Evolutionary conservation across 805 yeast genomes (phyloP).

Genomic region (Wickerhamiella shivajii): DNA sequence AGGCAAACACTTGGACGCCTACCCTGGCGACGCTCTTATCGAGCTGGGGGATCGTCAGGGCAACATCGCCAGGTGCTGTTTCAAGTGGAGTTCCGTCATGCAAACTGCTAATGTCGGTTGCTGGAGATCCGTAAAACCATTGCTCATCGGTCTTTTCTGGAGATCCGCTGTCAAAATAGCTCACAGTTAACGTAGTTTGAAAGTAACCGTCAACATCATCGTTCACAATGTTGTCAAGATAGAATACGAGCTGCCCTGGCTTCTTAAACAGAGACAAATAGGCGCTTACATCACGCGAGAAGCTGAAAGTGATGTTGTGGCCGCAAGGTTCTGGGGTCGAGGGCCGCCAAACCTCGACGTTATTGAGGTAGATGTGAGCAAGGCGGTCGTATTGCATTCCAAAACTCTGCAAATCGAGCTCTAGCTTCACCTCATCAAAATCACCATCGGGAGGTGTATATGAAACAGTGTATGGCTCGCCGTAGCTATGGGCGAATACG

Average conservation of each 20-base stretch:
- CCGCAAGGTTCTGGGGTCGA: slow-evolving; percentile 61
- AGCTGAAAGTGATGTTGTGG: slow-evolving; percentile 33
- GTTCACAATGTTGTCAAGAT: slow-evolving; percentile 47
- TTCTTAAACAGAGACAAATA: slow-evolving; percentile 36
- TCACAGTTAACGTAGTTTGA: slow-evolving; percentile 35
- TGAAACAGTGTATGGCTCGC: no score
- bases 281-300: slow-evolving; percentile 51
- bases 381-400: slow-evolving; percentile 29
- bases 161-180: slow-evolving; percentile 31
- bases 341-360: slow-evolving; percentile 56
- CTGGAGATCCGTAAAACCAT: slow-evolving; percentile 13
- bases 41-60: slow-evolving; percentile 21
- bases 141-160: not conserved
- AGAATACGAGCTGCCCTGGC: slow-evolving; percentile 32
- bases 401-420: slow-evolving; percentile 20
- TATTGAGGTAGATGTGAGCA: slow-evolving; percentile 33
- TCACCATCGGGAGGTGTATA: no score
- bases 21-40: slow-evolving; percentile 45
- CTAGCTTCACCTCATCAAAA: slow-evolving; percentile 26
- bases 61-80: slow-evolving; percentile 1
- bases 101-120: slow-evolving; percentile 1
- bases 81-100: slow-evolving; percentile 1
- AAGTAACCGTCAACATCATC: slow-evolving; percentile 45
- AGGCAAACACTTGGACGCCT: slow-evolving; percentile 41
- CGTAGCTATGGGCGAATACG: no score